phyloP scores from a whole-genome alignment of 2,329 filamentous ascomycete genomes.

The Penicillium occitanis region DNA sequence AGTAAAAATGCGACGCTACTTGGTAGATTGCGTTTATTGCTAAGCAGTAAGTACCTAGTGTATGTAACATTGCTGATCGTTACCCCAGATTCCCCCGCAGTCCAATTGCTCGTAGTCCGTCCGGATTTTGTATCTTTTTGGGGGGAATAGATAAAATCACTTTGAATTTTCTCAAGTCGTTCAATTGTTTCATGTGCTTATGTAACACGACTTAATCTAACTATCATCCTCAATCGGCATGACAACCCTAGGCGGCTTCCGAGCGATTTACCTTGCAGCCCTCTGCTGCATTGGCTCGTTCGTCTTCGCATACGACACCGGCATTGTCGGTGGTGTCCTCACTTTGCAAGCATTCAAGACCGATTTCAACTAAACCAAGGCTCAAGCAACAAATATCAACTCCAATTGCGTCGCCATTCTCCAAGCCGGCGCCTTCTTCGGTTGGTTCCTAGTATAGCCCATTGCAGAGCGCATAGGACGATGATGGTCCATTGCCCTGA shows the following conservation, averaged over 20 bases:
- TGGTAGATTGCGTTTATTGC: neutral
- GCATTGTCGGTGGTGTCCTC: conserved; percentile 45
- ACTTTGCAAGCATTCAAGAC: conserved; percentile 31
- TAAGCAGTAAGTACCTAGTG: neutral
- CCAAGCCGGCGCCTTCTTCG: no score
- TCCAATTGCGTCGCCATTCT: no score
- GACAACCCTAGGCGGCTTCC: neutral
- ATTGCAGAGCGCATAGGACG: no score
- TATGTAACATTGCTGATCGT: neutral
- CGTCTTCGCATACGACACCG: conserved; percentile 37
- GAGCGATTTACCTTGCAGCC: conserved; percentile 5
- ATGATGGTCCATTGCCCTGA: no score
- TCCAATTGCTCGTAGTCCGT: neutral
- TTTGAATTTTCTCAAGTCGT: neutral
- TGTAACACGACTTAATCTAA: neutral
- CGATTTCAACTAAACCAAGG: neutral
- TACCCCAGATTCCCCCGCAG: neutral
- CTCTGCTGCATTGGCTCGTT: conserved; percentile 28
- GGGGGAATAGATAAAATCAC: neutral
- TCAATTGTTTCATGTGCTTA: neutral
- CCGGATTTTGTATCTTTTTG: neutral
- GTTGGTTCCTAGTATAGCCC: no score
- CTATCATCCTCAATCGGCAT: neutral
- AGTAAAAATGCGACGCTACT: neutral
- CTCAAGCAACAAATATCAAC: no score